A percentile compares a stretch with the other conserved stretches of the same genome.
Conservation (phyloP, 192 early-diverging fungal species). For the Endogone sp. region DNA sequence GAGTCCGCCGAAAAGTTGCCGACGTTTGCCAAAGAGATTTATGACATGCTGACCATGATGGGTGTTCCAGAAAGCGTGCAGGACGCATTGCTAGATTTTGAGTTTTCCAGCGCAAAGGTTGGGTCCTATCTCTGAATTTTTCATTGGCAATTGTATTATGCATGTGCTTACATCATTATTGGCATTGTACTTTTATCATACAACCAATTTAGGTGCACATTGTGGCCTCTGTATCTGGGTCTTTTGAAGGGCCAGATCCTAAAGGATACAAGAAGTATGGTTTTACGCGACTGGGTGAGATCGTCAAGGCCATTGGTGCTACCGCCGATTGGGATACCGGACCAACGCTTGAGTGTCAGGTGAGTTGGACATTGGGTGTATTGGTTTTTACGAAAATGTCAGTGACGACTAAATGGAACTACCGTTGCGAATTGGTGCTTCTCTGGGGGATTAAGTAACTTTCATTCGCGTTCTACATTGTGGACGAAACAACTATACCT, state of each 20-base stretch:
- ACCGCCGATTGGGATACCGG: not conserved
- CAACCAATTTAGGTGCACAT: constrained; percentile 30
- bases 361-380: constrained; percentile 1
- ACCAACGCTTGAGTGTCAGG: constrained; percentile 41
- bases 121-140: not conserved
- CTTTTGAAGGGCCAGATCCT: constrained; percentile 19
- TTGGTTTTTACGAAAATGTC: no score
- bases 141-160: no score
- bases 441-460: no score
- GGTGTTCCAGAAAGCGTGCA: constrained; percentile 43
- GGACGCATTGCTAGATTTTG: constrained; percentile 30
- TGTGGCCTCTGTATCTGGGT: constrained; percentile 49
- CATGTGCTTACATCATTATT: no score
- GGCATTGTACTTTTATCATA: not conserved
- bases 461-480: no score
- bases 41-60: constrained; percentile 41
- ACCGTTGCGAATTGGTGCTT: no score
- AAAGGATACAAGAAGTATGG: constrained; percentile 41
- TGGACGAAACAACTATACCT: no score
- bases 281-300: constrained; percentile 33
- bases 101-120: constrained; percentile 49
- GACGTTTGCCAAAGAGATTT: constrained; percentile 42
- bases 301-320: constrained; percentile 22
- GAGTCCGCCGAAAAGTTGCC: constrained; percentile 11
- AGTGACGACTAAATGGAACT: no score